Evolutionary conservation across 2,329 filamentous ascomycete genomes (phyloP), one percentile per base, ranked within the genome.

Genomic region (Penicillium sp.): DNA sequence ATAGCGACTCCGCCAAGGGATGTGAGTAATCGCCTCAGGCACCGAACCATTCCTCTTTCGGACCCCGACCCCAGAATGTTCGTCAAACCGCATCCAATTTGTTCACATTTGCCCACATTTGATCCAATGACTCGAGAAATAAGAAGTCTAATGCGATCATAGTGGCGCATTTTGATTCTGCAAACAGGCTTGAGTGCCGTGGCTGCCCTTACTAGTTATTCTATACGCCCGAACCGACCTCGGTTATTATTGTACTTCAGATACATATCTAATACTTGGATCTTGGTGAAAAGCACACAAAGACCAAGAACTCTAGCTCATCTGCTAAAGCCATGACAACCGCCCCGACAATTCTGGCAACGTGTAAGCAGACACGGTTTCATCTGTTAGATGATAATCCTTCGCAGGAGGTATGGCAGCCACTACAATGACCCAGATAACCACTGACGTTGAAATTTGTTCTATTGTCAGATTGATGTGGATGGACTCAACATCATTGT

Each of bases 401-500:
- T 77, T 73, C 73, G 13, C 63, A 68, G 57, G 84, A 87, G 76
- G 84, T 86, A 71, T 44, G 53, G 19, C 16, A 27, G 23, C 23
- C 8, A 6, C 21, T 34, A 6, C 13, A 38, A 43, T 15, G 19
- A 29, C 9, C 16, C 3, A 34, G 19, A 27, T 53, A 38, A 50
- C n/a, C 21, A 34, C 50, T 45, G 27, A 29, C 23, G 31, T 13
- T 36, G 21, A 36, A 33, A 57, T 33, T 41, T n/a, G 21, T 8
- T 15, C 11, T 6, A 11, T 38, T 23, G 8, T 31, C 51, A 88
- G 86, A 79, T 90, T 51, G 86, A 89, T 59, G 82, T 92, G 41
- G 87, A 90, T 60, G 88, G 88, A 46, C 79, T 93, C n/a, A 85
- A 80, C 56, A 88, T 92, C 59, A 82, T 84, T 1, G 83, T 92